Evolutionary conservation across 352 stramenopile genomes (phyloP), one percentile per base, ranked within the genome.

Genomic region (Pythium volutum): DNA sequence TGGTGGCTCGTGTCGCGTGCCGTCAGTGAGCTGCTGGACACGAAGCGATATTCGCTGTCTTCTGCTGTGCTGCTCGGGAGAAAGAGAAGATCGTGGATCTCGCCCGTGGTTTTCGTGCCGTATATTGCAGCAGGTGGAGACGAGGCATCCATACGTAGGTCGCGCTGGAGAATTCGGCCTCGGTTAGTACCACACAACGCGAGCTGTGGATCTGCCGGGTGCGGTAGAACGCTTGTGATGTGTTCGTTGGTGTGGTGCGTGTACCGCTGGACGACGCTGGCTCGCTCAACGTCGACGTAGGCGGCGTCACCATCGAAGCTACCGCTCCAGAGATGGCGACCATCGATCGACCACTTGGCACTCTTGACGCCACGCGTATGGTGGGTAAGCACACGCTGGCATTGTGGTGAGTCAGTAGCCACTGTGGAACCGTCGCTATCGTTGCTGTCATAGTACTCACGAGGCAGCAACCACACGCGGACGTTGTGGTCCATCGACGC

Each of bases 31-130:
- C 72, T 71, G 59, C 76, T 88, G 15, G 80, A 87, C n/a, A 87
- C 70, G 33, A 89, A 84, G 0, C 38, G 55, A 31, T 71, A 31
- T 7, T 60, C 67, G 9, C 15, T 47, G 26, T 18, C 33, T 7
- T 25, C 50, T 31, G n/a, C n/a, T n/a, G n/a, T n/a, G n/a, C 45
- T 31, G 23, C 7, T 33, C 11, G 66, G 63, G 0, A 89, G 52
- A 31, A 85, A 87, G 26, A 86, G 69, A 51, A 89, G 57, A 39
- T 89, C 80, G 49, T 81, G 73, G 11, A 88, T 70, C 26, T 88
- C 67, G 10, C 66, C 69, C 9, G 84, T 82, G 3, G 64, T 61
- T 41, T 63, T 68, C 10, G 51, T 62, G 14, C 49, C n/a, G 48
- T 69, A 76, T 8, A 34, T 52, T 1, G 34, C n/a, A 25, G 20